Evolutionary conservation across 2,329 filamentous ascomycete genomes (phyloP).

Genomic region (Fusarium pseudocircinatum): DNA sequence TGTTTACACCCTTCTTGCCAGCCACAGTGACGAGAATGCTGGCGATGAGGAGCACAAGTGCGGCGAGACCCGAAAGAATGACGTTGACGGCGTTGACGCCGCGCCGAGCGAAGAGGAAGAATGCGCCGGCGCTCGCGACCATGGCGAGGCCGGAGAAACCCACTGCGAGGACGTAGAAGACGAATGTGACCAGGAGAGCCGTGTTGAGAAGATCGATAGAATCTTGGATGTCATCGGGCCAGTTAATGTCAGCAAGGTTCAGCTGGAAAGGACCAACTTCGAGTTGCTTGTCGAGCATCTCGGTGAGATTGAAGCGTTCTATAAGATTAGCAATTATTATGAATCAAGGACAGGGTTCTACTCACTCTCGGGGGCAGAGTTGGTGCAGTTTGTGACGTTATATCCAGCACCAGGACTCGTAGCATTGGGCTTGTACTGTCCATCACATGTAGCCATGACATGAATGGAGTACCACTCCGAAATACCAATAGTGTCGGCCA

Average conservation of each 20-base stretch:
- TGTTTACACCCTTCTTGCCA: slow-evolving; percentile 51
- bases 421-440: slow-evolving; percentile 56
- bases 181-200: slow-evolving; percentile 58
- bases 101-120: slow-evolving; percentile 46
- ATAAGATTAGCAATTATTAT: neutral
- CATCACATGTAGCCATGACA: slow-evolving; percentile 59
- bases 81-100: slow-evolving; percentile 50
- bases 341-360: neutral
- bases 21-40: slow-evolving; percentile 56
- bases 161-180: slow-evolving; percentile 59
- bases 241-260: slow-evolving; percentile 57
- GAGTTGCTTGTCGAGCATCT: slow-evolving; percentile 58
- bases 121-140: slow-evolving; percentile 50
- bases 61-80: slow-evolving; percentile 48
- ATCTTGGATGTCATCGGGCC: slow-evolving; percentile 56
- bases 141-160: slow-evolving; percentile 56
- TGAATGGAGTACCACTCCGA: slow-evolving; percentile 63
- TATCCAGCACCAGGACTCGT: slow-evolving; percentile 50
- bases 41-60: slow-evolving; percentile 51
- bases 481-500: slow-evolving; percentile 57
- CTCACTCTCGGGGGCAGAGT: slow-evolving; percentile 52
- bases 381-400: slow-evolving; percentile 58
- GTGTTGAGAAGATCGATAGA: slow-evolving; percentile 61
- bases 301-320: slow-evolving; percentile 59
- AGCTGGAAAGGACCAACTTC: slow-evolving; percentile 55